Percentiles rank a stretch among this genome's conserved stretches.
phyloP scores from a whole-genome alignment of 257 asterid species.

The Echites panduratus region DNA sequence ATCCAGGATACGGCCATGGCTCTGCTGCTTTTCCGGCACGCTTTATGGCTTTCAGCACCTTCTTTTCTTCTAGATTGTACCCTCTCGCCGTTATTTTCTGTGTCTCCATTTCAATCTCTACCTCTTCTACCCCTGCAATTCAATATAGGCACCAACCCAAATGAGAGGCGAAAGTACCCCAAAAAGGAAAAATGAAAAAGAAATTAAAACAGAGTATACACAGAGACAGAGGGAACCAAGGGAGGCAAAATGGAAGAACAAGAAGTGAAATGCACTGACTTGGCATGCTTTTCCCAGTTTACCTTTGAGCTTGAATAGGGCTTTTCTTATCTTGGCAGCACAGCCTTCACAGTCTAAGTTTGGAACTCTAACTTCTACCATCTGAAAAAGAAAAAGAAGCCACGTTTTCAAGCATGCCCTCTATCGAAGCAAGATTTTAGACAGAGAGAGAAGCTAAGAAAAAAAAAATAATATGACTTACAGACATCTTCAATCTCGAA shows the following conservation, averaged over 20 bases:
- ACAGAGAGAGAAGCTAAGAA: not conserved
- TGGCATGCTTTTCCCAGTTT: not conserved
- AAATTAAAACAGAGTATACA: too few relatives aligned
- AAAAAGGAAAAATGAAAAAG: too few relatives aligned
- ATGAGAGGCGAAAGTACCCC: too few relatives aligned
- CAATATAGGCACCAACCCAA: not conserved
- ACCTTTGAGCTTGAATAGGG: conserved; percentile 74
- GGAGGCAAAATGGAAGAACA: not conserved
- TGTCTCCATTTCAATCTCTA: conserved; percentile 79
- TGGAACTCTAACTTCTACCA: conserved; percentile 78
- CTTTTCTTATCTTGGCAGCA: conserved; percentile 56
- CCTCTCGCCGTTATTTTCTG: conserved; percentile 82
- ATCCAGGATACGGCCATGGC: conserved; percentile 93
- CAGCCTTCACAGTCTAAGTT: conserved; percentile 83
- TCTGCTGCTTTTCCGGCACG: conserved; percentile 94
- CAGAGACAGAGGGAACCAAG: not conserved
- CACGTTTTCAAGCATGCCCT: not conserved
- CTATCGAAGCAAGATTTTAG: not conserved
- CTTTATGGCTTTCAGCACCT: conserved; percentile 69
- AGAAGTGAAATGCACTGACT: not conserved
- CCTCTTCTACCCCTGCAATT: conserved; percentile 67
- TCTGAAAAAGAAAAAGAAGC: conserved; percentile 19
- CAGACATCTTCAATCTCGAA: conserved; percentile 43
- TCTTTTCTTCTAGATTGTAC: conserved; percentile 58
- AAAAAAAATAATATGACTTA: conserved; percentile 26